Percentiles rank a stretch among this genome's conserved stretches.
phyloP scores from a whole-genome alignment of 129 eudicot species.

The Flaveria brownii region DNA sequence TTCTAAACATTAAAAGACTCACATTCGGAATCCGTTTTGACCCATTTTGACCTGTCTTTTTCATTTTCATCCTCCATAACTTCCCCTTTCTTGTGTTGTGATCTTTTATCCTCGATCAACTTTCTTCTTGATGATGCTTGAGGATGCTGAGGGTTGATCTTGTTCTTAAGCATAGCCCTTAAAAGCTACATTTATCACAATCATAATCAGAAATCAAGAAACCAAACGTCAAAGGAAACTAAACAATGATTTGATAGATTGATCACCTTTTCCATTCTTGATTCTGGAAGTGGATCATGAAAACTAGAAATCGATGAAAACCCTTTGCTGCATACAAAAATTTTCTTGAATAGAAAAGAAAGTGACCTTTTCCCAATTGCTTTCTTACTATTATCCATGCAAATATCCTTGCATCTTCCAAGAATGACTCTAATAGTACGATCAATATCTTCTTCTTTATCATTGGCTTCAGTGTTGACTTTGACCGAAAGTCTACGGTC shows the following conservation, averaged over 20 bases:
- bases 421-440: conserved; percentile 82
- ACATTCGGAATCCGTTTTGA: conserved; percentile 94
- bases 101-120: conserved; percentile 47
- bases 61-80: conserved; percentile 45
- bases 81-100: conserved; percentile 36
- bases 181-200: conserved; percentile 51
- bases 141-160: conserved; percentile 54
- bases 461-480: conserved; percentile 42
- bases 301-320: conserved; percentile 73
- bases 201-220: conserved; percentile 11
- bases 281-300: conserved; percentile 77
- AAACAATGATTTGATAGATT: not conserved
- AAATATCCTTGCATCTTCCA: conserved; percentile 88
- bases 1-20: conserved; percentile 35
- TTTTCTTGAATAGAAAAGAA: conserved; percentile 78
- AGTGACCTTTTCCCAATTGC: conserved; percentile 70
- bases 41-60: conserved; percentile 69
- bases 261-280: conserved; percentile 95
- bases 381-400: conserved; percentile 64
- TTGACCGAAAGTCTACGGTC: conserved; percentile 66
- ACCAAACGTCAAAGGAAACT: not conserved
- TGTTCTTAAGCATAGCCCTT: conserved; percentile 81
- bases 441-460: conserved; percentile 80
- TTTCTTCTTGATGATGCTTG: conserved; percentile 52
- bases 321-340: conserved; percentile 80